Evolutionary conservation across 345 rosid species (phyloP).

Genomic region (Nephelium lappaceum): DNA sequence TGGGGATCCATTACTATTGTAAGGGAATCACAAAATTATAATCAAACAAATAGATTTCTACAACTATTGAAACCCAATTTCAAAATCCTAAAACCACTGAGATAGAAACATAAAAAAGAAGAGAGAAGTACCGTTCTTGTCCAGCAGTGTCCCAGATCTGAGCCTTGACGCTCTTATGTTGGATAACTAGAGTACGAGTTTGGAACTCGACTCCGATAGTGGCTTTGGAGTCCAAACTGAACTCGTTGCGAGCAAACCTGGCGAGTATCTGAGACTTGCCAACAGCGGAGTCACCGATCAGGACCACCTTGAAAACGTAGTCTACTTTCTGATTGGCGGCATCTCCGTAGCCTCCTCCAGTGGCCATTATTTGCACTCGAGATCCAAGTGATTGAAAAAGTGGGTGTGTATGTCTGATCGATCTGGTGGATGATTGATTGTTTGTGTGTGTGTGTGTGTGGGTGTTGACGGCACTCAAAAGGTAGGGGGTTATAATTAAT

Average conservation of each 20-base stretch:
- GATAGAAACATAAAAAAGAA: background rate
- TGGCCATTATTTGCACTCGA: slow-evolving; percentile 44
- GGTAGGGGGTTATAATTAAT: background rate
- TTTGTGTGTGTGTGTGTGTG: background rate
- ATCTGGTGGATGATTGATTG: background rate
- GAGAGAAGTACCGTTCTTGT: slow-evolving; percentile 64
- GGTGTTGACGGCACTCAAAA: background rate
- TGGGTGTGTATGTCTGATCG: too few relatives aligned
- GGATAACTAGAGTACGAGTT: slow-evolving; percentile 69
- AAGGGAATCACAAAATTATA: background rate
- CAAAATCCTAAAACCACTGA: background rate
- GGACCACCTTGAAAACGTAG: slow-evolving; percentile 82
- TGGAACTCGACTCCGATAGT: slow-evolving; percentile 97
- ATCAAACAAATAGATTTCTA: background rate
- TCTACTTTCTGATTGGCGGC: slow-evolving; percentile 59
- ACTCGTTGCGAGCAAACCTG: slow-evolving; percentile 83
- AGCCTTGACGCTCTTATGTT: slow-evolving; percentile 83
- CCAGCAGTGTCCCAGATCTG: slow-evolving; percentile 99
- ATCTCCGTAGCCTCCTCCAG: slow-evolving; percentile 61
- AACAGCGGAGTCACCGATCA: slow-evolving; percentile 94
- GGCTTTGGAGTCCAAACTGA: slow-evolving; percentile 86
- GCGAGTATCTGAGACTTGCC: slow-evolving; percentile 90
- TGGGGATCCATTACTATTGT: too few relatives aligned
- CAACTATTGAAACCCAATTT: background rate
- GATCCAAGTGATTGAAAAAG: background rate